Base-by-base conservation (phyloP, 1,139 yeast species). In the Candida dubliniensis region DNA sequence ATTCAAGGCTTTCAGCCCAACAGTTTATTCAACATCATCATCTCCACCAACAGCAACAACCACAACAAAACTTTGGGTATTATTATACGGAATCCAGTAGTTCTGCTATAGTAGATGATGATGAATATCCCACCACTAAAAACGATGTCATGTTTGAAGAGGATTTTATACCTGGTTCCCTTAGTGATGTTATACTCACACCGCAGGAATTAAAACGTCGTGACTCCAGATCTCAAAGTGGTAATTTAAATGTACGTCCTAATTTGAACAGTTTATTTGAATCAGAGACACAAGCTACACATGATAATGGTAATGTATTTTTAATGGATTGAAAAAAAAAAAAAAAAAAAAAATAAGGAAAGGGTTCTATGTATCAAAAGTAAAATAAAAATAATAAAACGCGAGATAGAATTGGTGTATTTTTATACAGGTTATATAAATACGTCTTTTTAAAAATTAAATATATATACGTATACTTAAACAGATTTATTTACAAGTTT, bases 81-180 rank as follows among this genome's bases (percentile, higher is more conserved):
- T 43, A 51, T 50, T 31, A 52, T 47, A 42, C 45, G 2, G 47
- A 63, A 37, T 74, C 68, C 37, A 78, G 77, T 0, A 60, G 72
- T 9, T 69, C 70, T 36, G 79, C 77, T 0, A 61, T 73, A 9
- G 57, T 55, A 9, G 67, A 63, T 35, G 81, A 73, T 44, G 79
- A 69, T 33, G 72, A 69, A 4, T 34, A 38, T 34, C 24, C 36
- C 12, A 26, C 34, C 9, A 9, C 34, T 3, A 56, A 23, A 61
- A 54, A n/a, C 11, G 36, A 55, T 27, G 63, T 54, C 14, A 58
- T 74, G 14, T 77, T 71, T 54, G 84, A 76, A 47, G 90, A 86
- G 51, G 95, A 87, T 57, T 84, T 79, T 55, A 87, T 88, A 2
- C 96, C 96, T 2, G 82, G 84, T 1, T 77, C 89, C 23, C 66